Base-by-base conservation (phyloP, 225 moss, liverwort and hornwort genomes). In the Asterella californica region DNA sequence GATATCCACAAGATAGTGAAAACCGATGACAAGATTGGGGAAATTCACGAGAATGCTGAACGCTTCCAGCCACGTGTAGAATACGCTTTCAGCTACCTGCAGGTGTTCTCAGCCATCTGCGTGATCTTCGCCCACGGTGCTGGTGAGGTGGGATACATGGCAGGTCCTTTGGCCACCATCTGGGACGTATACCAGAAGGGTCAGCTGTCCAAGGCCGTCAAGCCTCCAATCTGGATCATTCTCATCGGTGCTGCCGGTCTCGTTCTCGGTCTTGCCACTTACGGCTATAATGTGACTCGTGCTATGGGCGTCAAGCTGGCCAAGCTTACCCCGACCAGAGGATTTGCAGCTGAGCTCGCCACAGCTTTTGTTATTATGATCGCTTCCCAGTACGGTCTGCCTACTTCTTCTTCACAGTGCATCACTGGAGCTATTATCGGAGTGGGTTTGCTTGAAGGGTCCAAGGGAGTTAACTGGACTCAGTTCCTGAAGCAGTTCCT, bases 301-400 rank as follows among this genome's bases (percentile, higher is more conserved):
- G 91, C 92, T 17, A 93, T 93, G 92, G 92, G 92, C 0, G 92
- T 93, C 72, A 63, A 85, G 72, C 81, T 93, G 65, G 91, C 78
- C 27, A 93, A 91, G 86, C 80, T 93, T 34, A 91, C 92, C 0
- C 90, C 92, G 2, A 89, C 90, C 54, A 84, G 92, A 37, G 92
- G 92, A 6, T 93, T 93, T 30, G 86, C 92, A 25, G 92, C 91
- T 53, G 92, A 93, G 85, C 59, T 93, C 47, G 91, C 87, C 14
- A 93, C 93, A 1, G 93, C 93, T 30, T 78, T 91, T 65, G 88
- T 90, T 47, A 90, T 93, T 80, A 91, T 91, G 92, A 80, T 93
- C 29, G 82, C 91, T 27, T 70, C 92, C 0, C 92, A 93, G 77
- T 93, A 93, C 52, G 91, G 92, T 2, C 77, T 93, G 30, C 92